These are phyloP conservation scores for Dimocarpus longan DNA, from an alignment of 345 rosid species.

Conservation along the genomic window DNA sequence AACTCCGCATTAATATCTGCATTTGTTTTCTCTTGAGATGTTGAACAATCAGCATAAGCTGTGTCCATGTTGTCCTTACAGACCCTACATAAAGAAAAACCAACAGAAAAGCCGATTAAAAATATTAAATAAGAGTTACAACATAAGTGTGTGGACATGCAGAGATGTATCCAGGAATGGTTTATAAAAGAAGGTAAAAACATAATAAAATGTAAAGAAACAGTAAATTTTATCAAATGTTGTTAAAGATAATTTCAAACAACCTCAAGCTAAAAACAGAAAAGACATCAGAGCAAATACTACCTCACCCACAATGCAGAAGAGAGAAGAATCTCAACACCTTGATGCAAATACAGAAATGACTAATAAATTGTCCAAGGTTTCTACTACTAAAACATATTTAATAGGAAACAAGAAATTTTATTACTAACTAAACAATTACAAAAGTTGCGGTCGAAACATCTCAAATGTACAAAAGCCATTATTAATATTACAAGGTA, in stretches of 20 bases:
- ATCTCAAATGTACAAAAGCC: background rate
- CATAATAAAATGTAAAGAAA: constrained; percentile 9
- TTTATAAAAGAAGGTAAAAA: background rate
- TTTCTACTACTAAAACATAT: background rate
- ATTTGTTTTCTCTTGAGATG: constrained; percentile 88
- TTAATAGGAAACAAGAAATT: background rate
- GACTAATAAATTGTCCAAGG: background rate
- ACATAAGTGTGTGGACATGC: background rate
- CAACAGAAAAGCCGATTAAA: background rate
- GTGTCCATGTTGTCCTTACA: constrained; percentile 78
- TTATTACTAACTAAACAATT: background rate
- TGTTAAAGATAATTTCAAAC: background rate
- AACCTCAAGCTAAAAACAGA: background rate
- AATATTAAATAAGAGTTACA: background rate
- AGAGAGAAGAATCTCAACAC: background rate
- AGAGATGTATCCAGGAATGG: background rate
- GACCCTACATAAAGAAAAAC: constrained; percentile 48
- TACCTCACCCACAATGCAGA: background rate
- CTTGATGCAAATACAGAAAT: background rate
- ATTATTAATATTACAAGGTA: background rate
- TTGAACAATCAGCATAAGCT: constrained; percentile 77
- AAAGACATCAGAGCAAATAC: background rate
- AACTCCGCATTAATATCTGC: constrained; percentile 91
- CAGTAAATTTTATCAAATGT: background rate
- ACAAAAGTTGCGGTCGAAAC: background rate